phyloP scores from a whole-genome alignment of 1,284 basidiomycete genomes.

The Naganishia liquefaciens region DNA sequence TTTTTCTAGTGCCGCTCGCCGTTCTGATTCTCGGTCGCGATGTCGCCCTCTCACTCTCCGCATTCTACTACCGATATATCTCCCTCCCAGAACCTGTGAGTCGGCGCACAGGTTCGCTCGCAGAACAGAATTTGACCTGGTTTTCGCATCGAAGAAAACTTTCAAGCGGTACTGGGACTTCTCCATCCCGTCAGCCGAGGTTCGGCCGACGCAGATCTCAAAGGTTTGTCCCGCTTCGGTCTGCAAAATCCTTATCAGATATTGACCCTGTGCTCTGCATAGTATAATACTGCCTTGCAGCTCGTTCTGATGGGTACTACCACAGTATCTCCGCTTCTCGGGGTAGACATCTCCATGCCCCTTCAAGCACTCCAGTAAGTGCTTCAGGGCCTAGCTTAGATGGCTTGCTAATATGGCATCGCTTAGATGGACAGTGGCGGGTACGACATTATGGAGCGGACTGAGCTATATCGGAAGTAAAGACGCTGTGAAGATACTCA shows the following conservation, averaged over 20 bases:
- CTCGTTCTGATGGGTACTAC: slow-evolving; percentile 84
- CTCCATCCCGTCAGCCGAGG: slow-evolving; percentile 88
- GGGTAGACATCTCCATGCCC: slow-evolving; percentile 61
- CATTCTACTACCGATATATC: slow-evolving; percentile 91
- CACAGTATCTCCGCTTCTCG: slow-evolving; percentile 78
- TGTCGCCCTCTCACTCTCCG: slow-evolving; percentile 79
- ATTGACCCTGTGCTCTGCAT: slow-evolving; percentile 1
- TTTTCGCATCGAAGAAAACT: slow-evolving; percentile 67
- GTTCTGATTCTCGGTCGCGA: slow-evolving; percentile 87
- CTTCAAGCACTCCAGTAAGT: slow-evolving; percentile 68
- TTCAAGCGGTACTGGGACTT: slow-evolving; percentile 91
- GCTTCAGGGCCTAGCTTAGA: slow-evolving; percentile 2
- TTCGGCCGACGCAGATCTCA: slow-evolving; percentile 84
- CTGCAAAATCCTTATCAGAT: slow-evolving; percentile 32
- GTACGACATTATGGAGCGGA: slow-evolving; percentile 90
- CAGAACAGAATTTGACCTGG: background rate
- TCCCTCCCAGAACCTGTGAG: slow-evolving; percentile 82
- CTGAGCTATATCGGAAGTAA: slow-evolving; percentile 79
- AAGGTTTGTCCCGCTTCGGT: slow-evolving; percentile 62
- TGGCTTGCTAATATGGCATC: slow-evolving; percentile 41
- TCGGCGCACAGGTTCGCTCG: slow-evolving; percentile 23
- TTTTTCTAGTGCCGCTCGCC: slow-evolving; percentile 72
- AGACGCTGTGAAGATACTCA: slow-evolving; percentile 64
- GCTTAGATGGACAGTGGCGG: slow-evolving; percentile 75
- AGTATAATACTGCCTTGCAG: slow-evolving; percentile 93